A percentile compares a stretch with the other conserved stretches of the same genome.
These are phyloP conservation scores for Fusarium setosum DNA, from an alignment of 2,329 filamentous ascomycete species.

Conservation along the genomic window DNA sequence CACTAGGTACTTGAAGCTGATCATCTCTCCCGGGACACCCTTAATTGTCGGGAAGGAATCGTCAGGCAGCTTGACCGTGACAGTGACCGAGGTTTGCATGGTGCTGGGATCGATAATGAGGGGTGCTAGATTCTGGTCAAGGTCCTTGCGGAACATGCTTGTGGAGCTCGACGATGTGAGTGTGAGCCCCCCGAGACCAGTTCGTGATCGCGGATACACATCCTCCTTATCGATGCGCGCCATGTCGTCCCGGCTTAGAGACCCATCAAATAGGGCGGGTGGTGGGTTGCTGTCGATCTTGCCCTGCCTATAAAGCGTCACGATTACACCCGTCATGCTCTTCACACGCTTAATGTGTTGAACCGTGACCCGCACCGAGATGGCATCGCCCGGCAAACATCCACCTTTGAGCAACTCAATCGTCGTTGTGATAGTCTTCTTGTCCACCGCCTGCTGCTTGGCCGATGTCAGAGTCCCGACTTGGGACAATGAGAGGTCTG, in stretches of 20 bases:
- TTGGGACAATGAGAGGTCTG: slow-evolving; percentile 54
- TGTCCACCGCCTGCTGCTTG: slow-evolving; percentile 61
- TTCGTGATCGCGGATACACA: slow-evolving; percentile 87
- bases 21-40: slow-evolving; percentile 90
- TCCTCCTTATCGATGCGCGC: slow-evolving; percentile 82
- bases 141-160: slow-evolving; percentile 94
- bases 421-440: slow-evolving; percentile 86
- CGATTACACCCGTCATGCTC: slow-evolving; percentile 91
- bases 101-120: slow-evolving; percentile 87
- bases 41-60: slow-evolving; percentile 93
- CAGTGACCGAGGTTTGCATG: slow-evolving; percentile 82
- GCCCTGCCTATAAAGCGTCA: slow-evolving; percentile 91
- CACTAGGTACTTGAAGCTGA: slow-evolving; percentile 93
- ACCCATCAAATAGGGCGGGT: slow-evolving; percentile 59
- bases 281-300: slow-evolving; percentile 83
- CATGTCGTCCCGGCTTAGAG: slow-evolving; percentile 70
- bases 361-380: slow-evolving; percentile 83
- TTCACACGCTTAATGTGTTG: slow-evolving; percentile 91
- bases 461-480: slow-evolving; percentile 47
- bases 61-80: slow-evolving; percentile 87
- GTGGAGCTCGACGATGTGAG: slow-evolving; percentile 87
- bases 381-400: slow-evolving; percentile 84
- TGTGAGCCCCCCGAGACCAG: slow-evolving; percentile 86
- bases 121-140: slow-evolving; percentile 88
- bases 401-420: slow-evolving; percentile 86